Base-by-base conservation (phyloP, 2,329 filamentous ascomycete genomes). In the Scedosporium apiospermum region DNA sequence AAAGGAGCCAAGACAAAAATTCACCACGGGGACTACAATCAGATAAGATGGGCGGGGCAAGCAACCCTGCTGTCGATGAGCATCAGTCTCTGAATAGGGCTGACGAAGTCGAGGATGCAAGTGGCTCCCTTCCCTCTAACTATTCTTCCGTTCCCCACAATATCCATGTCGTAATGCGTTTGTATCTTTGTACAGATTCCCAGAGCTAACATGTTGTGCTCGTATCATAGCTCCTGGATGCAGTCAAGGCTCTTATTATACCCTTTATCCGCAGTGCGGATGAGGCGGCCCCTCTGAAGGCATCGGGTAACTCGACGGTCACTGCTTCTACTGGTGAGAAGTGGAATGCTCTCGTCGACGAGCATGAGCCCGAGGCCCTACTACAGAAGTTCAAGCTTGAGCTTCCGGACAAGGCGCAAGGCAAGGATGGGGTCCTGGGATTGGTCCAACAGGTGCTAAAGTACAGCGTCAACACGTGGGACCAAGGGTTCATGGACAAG, bases 381-480 rank as follows among this genome's bases (percentile, higher is more conserved):
- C 72, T 77, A 1, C 77, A 82, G 55, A 78, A 84, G 59, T 76
- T 88, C 65, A 75, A 81, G 10, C 77, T 90, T 49, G 75, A 82
- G 6, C 76, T 91, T 5, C 86, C 88, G 0, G 69, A 75, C 3
- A 72, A 80, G 46, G 87, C 84, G 6, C 78, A 77, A 65, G 88
- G 87, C 1, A 89, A 89, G 68, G 83, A 89, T 53, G 93, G 93
- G 0, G 77, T 97, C 38, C 77, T 96, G 30, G 80, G 85, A 41
- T 84, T 85, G 3, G 82, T 96, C 57, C 78, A 86, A 67, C 83
- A 86, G 64, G 80, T 97, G 21, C 80, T 98, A 51, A 81, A 84
- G 66, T 92, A 96, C 74, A 95, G 89, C 70, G 93, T 98, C 71
- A 99, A 99, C 76, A 97, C 93, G n/a, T 98, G 93, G 90, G 90